A percentile compares a stretch with the other conserved stretches of the same genome.
Conservation (phyloP, 805 yeast species). For the Saturnispora hagleri region DNA sequence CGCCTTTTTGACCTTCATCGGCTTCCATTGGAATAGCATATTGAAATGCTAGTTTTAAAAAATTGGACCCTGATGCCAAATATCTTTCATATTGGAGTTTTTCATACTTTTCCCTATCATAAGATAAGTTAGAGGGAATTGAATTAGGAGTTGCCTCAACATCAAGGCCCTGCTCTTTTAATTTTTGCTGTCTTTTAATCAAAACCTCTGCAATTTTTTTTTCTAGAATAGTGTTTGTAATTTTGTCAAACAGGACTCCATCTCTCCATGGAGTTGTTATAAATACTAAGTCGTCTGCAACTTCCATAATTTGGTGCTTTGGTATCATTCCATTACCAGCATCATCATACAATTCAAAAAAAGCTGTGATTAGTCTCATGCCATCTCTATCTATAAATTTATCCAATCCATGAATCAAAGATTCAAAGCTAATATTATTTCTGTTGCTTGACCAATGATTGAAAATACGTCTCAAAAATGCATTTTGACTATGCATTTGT, state of each 20-base stretch:
- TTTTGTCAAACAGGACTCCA: conserved; percentile 51
- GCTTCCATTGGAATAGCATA: conserved; percentile 69
- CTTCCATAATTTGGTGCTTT: conserved; percentile 68
- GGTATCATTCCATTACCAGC: conserved; percentile 52
- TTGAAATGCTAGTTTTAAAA: conserved; percentile 81
- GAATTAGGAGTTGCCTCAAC: conserved; percentile 28
- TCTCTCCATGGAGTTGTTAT: conserved; percentile 84
- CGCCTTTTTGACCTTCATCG: conserved; percentile 13
- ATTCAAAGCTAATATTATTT: conserved; percentile 55
- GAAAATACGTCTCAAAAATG: conserved; percentile 57
- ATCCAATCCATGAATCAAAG: conserved; percentile 67
- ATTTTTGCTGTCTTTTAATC: conserved; percentile 30
- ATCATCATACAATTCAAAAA: conserved; percentile 66
- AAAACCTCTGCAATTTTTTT: conserved; percentile 58
- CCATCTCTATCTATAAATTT: conserved; percentile 61
- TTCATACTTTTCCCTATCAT: conserved; percentile 55
- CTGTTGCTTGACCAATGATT: conserved; percentile 57
- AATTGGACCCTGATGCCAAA: conserved; percentile 76
- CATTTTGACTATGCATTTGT: conserved; percentile 24
- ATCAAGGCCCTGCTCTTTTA: conserved; percentile 25
- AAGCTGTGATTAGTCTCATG: conserved; percentile 68
- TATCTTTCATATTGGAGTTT: conserved; percentile 69
- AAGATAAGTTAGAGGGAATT: conserved; percentile 49
- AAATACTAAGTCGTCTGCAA: conserved; percentile 80
- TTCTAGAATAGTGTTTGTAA: conserved; percentile 57